These are phyloP conservation scores for Acanthamoeba castellanii DNA, from an alignment of 208 protist genomes.

Conservation along the genomic window DNA sequence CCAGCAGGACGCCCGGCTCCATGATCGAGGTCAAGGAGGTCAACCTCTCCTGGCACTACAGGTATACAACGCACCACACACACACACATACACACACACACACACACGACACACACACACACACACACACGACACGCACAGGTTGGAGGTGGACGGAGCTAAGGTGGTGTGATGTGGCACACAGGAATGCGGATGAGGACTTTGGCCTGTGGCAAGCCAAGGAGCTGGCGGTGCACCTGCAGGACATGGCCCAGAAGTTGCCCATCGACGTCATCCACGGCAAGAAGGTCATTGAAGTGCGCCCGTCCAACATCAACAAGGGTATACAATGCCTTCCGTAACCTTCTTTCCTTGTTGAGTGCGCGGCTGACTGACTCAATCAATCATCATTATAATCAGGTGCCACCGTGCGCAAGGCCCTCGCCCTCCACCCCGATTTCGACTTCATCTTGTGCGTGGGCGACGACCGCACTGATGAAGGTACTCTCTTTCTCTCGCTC, in stretches of 20 bases:
- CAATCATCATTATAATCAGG: not conserved
- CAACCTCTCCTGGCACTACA: constrained; percentile 87
- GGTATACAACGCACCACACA: not conserved
- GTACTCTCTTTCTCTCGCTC: not conserved
- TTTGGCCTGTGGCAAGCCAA: constrained; percentile 88
- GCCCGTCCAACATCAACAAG: constrained; percentile 64
- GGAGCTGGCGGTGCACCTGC: constrained; percentile 85
- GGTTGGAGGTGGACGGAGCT: not conserved
- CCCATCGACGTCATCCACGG: constrained; percentile 83
- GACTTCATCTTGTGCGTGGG: constrained; percentile 70
- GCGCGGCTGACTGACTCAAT: not conserved
- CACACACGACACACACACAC: too few relatives aligned
- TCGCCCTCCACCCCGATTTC: not conserved
- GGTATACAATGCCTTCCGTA: not conserved
- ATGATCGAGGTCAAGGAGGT: constrained; percentile 84
- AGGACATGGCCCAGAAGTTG: constrained; percentile 70
- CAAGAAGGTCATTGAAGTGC: constrained; percentile 76
- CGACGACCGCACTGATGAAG: constrained; percentile 73
- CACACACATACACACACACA: too few relatives aligned
- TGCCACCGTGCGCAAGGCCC: not conserved
- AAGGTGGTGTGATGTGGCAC: not conserved
- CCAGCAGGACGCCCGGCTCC: constrained; percentile 83
- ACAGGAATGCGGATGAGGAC: constrained; percentile 83
- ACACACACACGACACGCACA: too few relatives aligned
- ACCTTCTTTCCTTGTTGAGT: not conserved